Conservation (phyloP, 2,329 filamentous ascomycete species). For the Pyricularia pennisetigena region DNA sequence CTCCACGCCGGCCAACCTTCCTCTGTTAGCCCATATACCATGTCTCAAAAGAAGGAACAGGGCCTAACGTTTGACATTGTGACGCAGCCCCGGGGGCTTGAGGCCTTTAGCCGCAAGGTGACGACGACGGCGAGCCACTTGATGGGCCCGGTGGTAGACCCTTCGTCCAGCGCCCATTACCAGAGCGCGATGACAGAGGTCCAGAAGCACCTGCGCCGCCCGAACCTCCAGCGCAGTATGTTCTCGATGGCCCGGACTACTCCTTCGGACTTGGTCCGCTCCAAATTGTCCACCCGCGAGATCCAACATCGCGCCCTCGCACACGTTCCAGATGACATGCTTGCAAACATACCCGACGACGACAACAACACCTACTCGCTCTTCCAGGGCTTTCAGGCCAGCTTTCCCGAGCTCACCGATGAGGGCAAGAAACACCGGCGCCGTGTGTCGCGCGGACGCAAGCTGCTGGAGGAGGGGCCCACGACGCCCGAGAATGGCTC, state of each 20-base stretch:
- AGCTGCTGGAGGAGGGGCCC: conserved; percentile 57
- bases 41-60: background rate
- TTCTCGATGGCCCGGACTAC: conserved; percentile 86
- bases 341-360: conserved; percentile 83
- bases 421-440: conserved; percentile 62
- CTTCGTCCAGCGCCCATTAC: conserved; percentile 56
- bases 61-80: background rate
- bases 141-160: conserved; percentile 58
- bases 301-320: conserved; percentile 90
- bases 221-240: conserved; percentile 76
- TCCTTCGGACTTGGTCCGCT: conserved; percentile 88
- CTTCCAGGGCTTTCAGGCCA: conserved; percentile 94
- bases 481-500: conserved; percentile 39
- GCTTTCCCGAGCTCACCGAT: conserved; percentile 62
- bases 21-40: background rate
- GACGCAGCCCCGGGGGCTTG: conserved; percentile 69
- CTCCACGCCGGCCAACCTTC: background rate
- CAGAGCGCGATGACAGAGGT: conserved; percentile 72
- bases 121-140: conserved; percentile 87
- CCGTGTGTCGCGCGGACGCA: conserved; percentile 64
- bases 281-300: conserved; percentile 79
- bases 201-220: conserved; percentile 78
- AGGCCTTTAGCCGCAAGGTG: conserved; percentile 90
- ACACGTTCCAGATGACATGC: conserved; percentile 81
- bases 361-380: conserved; percentile 79